A percentile compares a stretch with the other conserved stretches of the same genome.
Evolutionary conservation across 1,139 yeast species (phyloP).

Genomic region (Geotrichum candidum): DNA sequence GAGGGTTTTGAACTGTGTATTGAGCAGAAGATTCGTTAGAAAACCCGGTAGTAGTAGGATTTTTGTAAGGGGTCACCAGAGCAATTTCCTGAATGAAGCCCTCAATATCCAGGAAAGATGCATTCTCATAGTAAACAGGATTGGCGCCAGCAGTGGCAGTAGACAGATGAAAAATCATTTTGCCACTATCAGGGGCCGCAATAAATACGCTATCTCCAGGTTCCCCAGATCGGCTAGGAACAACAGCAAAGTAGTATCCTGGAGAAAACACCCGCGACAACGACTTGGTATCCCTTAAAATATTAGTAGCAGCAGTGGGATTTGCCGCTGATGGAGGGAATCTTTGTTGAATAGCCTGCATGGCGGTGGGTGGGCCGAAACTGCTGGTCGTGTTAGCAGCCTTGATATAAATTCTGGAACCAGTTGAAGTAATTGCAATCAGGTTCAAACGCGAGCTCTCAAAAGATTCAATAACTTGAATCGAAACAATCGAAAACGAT

Average conservation of each 20-base stretch:
- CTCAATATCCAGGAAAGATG: conserved; percentile 62
- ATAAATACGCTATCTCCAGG: conserved; percentile 53
- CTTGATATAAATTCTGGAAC: conserved; percentile 62
- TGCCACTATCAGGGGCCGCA: conserved; percentile 77
- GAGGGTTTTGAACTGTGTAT: conserved; percentile 49
- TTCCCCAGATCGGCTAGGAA: conserved; percentile 26
- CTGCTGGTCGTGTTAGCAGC: conserved; percentile 29
- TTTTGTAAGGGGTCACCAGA: conserved; percentile 62
- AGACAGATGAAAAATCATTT: conserved; percentile 50
- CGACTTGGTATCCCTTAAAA: conserved; percentile 37
- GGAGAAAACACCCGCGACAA: conserved; percentile 63
- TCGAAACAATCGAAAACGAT: conserved; percentile 13
- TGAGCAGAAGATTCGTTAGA: conserved; percentile 82
- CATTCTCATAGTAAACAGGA: conserved; percentile 67
- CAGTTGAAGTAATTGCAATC: conserved; percentile 80
- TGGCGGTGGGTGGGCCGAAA: conserved; percentile 30
- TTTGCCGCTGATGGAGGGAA: conserved; percentile 33
- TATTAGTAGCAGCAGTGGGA: conserved; percentile 27
- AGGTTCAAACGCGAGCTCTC: conserved; percentile 71
- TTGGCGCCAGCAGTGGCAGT: conserved; percentile 33
- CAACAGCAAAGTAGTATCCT: conserved; percentile 64
- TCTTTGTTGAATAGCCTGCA: conserved; percentile 36
- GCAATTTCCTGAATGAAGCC: conserved; percentile 68
- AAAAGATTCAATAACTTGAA: conserved; percentile 25
- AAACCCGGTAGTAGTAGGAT: conserved; percentile 66